Base-by-base conservation (phyloP, 2,329 filamentous ascomycete species). In the Clonostachys sp. region DNA sequence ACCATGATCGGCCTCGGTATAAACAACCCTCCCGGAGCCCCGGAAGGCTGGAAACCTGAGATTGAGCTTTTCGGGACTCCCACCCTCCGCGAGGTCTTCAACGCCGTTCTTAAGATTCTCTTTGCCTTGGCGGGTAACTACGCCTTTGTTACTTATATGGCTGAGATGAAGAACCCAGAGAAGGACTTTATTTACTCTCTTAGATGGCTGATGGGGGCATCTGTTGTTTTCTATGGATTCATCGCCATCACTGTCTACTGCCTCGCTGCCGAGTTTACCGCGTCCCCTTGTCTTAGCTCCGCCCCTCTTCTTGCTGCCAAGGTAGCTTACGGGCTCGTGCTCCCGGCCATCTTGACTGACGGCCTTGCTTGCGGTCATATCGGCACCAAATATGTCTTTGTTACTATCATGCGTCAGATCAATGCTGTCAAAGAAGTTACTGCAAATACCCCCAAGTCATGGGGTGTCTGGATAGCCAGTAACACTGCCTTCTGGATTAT, bases 71-170 rank as follows among this genome's bases (percentile, higher is more conserved):
- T 62, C 10, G 60, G 53, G 4, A 46, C 57, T 41, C 62, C 63
- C 2, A 54, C 47, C 45, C 64, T 67, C 49, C 55, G 56, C 7
- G 56, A 61, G n/a, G 62, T 60, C 9, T 53, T 65, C 49, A 61
- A 57, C 45, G 57, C 58, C 1, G 64, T 61, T 45, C 59, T 66
- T 48, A 63, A 64, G 52, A 57, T 67, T 39, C 55, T 52, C 66
- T 63, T 48, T 61, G 64, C 33, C 13, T 67, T 64, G 51, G 64
- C 65, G 6, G 65, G 64, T n/a, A 66, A 67, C 53, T 62, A 64
- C 46, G 63, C 59, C 47, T 65, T 64, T 41, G 62, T 71, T 34
- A 62, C 58, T 47, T 64, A 62, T 35, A 62, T 65, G 55, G 59
- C 60, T 3, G 62, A 65, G 48, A 64, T 65, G 62, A 54, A 54